phyloP scores from a whole-genome alignment of 164 flowering plant species.

The Berberis thunbergii region DNA sequence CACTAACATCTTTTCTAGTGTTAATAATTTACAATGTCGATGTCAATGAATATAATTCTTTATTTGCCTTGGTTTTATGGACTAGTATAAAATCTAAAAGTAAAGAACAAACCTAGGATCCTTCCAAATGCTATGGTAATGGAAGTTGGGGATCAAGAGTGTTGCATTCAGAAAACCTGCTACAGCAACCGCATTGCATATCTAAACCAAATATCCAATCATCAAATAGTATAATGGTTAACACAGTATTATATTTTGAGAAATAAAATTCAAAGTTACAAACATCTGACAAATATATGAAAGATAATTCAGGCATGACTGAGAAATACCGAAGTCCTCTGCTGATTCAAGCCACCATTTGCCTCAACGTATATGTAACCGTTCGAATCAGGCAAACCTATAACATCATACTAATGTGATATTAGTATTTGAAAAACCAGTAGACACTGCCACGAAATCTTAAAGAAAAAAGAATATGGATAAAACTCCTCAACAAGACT shows the following conservation, averaged over 20 bases:
- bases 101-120: conserved; percentile 43
- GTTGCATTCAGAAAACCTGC: conserved; percentile 71
- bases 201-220: conserved; percentile 26
- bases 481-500: neutral
- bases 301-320: neutral
- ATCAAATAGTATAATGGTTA: neutral
- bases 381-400: conserved; percentile 31
- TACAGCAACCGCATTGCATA: conserved; percentile 87
- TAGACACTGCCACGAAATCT: conserved; percentile 3
- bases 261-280: neutral
- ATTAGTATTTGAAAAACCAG: neutral
- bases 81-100: neutral
- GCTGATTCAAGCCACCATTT: conserved; percentile 96
- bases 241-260: neutral
- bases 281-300: neutral
- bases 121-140: conserved; percentile 56
- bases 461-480: conserved; percentile 5
- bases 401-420: conserved; percentile 3
- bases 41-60: neutral
- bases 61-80: neutral
- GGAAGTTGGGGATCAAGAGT: conserved; percentile 59
- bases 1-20: too few species aligned
- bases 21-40: neutral
- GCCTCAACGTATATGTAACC: conserved; percentile 82
- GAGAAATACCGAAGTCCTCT: conserved; percentile 73